Percentiles rank a stretch among this genome's conserved stretches.
Evolutionary conservation across 2,329 filamentous ascomycete genomes (phyloP).

Genomic region (Pyrenophora graminea): DNA sequence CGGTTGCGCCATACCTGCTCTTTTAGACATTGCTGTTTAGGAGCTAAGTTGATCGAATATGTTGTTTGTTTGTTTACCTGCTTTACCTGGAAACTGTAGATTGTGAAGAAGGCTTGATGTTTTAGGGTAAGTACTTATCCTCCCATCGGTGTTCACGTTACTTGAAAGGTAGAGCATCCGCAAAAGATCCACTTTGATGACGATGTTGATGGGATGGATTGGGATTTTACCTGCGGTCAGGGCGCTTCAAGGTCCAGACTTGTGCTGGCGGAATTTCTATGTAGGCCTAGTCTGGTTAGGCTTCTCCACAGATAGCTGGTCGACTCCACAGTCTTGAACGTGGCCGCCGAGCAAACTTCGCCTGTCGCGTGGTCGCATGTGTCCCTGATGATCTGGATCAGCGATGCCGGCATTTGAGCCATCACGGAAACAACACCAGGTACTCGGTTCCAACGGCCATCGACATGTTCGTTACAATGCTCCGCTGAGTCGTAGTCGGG

Average conservation of each 20-base stretch:
- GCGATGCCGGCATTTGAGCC: not conserved
- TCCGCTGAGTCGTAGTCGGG: not conserved
- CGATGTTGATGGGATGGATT: not conserved
- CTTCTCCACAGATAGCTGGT: slow-evolving; percentile 5
- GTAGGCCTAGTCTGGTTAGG: not conserved
- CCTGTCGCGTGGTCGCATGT: slow-evolving; percentile 1
- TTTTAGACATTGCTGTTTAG: no score
- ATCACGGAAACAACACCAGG: not conserved
- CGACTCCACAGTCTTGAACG: slow-evolving; percentile 7
- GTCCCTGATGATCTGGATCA: slow-evolving; percentile 1
- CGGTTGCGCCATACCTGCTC: no score
- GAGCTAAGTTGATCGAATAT: no score
- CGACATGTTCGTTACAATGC: slow-evolving; percentile 1
- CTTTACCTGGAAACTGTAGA: no score
- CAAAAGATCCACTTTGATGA: not conserved
- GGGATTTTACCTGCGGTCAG: not conserved
- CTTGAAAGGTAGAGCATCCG: no score
- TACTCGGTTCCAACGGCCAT: not conserved
- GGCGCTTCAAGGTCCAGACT: not conserved
- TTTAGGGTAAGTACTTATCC: no score
- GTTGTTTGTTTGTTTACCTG: no score
- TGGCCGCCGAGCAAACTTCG: not conserved
- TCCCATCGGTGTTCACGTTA: no score
- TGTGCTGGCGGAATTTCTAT: not conserved
- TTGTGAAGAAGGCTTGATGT: no score